Percentiles rank a stretch among this genome's conserved stretches.
phyloP scores from a whole-genome alignment of 305 asterid genomes.

The Nicotiana rustica region DNA sequence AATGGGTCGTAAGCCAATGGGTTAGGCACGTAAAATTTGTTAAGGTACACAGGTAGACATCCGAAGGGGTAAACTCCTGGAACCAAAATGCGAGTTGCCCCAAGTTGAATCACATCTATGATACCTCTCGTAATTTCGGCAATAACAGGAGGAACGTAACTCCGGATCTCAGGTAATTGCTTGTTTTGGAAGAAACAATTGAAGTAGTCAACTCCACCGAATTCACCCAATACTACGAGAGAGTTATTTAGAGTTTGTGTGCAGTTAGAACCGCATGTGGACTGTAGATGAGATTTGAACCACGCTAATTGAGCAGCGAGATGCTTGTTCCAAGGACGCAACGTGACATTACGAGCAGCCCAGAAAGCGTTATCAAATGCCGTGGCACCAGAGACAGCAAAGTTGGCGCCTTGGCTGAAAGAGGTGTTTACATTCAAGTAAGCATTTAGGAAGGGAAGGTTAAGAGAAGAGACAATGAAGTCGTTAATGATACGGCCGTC shows the following conservation, averaged over 20 bases:
- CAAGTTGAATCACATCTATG: too few species aligned
- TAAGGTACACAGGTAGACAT: conserved; percentile 34
- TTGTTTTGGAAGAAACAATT: too few species aligned
- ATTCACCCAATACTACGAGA: too few species aligned
- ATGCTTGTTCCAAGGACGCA: too few species aligned
- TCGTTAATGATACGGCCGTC: conserved; percentile 72
- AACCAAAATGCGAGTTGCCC: background rate
- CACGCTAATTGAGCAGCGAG: too few species aligned
- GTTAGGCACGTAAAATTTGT: background rate
- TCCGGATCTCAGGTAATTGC: too few species aligned
- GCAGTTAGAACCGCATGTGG: too few species aligned
- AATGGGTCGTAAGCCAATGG: conserved; percentile 28
- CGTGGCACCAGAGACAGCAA: conserved; percentile 69
- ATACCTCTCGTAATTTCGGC: too few species aligned
- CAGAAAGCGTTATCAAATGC: conserved; percentile 50
- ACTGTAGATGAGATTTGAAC: too few species aligned
- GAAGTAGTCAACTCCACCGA: too few species aligned
- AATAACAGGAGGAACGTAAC: background rate
- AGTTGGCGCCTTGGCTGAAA: conserved; percentile 52
- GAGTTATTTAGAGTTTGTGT: too few species aligned
- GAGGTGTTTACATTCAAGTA: conserved; percentile 46
- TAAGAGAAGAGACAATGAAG: conserved; percentile 52
- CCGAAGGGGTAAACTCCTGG: conserved; percentile 39
- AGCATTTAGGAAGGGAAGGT: conserved; percentile 60
- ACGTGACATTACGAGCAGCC: too few species aligned